Base-by-base conservation (phyloP, 1,284 basidiomycete species). In the Athelia psychrophila region DNA sequence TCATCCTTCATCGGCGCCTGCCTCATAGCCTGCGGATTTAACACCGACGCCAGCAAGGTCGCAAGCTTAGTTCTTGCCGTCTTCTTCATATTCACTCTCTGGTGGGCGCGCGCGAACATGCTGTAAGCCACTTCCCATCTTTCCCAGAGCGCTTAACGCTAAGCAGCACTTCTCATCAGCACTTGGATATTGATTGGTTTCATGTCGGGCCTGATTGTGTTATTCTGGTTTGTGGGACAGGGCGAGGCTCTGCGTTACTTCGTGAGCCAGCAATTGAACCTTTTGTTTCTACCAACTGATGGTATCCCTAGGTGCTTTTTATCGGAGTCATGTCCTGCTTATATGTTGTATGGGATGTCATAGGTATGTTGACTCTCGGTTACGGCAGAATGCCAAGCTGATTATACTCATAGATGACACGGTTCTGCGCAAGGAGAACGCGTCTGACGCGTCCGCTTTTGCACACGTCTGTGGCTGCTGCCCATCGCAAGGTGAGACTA, bases 291-390 rank as follows among this genome's bases (percentile, higher is more conserved):
- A 48, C n/a, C n/a, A 59, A 32, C 50, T 16, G 5, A 44, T 42
- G 6, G 20, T 15, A 36, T n/a, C 3, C 49, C 69, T 63, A 95
- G 81, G 80, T 98, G 20, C 73, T 98, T 10, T 98, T 98, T 69
- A 84, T 97, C 51, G 95, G 95, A n/a, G 91, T 95, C 58, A 95
- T 95, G 93, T 91, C 86, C 8, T 90, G 90, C 67, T 76, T 96
- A 69, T 95, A 96, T 63, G 83, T 81, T 38, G 74, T 87, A 16
- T 95, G 92, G 91, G 93, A 95, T 62, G 86, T 95, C 52, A 77
- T 93, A 50, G 91, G 91, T 83, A 58, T n/a, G 50, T 79, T 65
- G 50, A 48, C 35, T 23, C 56, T 48, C 18, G 16, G 57, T 57
- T 53, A 58, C 15, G 40, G 38, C 9, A 24, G 22, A 18, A 36